These are phyloP conservation scores for Fusarium sp. DNA, from an alignment of 2,329 filamentous ascomycete genomes.

Conservation along the genomic window DNA sequence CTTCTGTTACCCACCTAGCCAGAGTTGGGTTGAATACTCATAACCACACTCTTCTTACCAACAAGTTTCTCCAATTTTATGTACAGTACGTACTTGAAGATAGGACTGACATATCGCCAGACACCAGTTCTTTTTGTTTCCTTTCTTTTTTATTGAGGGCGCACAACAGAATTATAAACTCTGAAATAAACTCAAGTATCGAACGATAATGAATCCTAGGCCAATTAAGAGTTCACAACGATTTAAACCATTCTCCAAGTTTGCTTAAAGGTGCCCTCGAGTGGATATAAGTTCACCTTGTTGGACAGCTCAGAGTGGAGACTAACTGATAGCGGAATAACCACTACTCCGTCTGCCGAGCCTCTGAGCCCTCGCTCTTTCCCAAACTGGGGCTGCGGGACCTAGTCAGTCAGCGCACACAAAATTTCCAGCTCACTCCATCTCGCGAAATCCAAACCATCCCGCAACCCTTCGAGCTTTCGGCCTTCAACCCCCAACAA, in stretches of 20 bases:
- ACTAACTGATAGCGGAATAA: background rate
- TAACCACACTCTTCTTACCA: background rate
- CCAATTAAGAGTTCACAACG: background rate
- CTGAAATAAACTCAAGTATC: background rate
- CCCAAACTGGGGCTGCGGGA: constrained; percentile 53
- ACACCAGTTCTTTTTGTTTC: background rate
- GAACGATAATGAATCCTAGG: background rate
- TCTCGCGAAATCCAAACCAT: constrained; percentile 50
- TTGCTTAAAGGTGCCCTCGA: background rate
- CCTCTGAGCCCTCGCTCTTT: constrained; percentile 20
- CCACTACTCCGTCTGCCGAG: constrained; percentile 5
- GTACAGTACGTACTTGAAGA: background rate
- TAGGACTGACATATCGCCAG: background rate
- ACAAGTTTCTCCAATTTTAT: background rate
- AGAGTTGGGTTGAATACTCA: background rate
- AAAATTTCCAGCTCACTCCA: constrained; percentile 53
- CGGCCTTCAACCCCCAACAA: constrained; percentile 49
- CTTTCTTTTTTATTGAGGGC: background rate
- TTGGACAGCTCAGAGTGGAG: constrained; percentile 11
- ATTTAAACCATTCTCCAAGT: background rate
- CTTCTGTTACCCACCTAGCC: too few relatives aligned
- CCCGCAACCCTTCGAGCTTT: constrained; percentile 47
- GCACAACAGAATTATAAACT: background rate
- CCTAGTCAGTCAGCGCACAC: constrained; percentile 51
- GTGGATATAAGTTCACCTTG: constrained; percentile 22